Evolutionary conservation across 2,329 filamentous ascomycete species (phyloP).

Genomic region (Epichloe coenophiala): DNA sequence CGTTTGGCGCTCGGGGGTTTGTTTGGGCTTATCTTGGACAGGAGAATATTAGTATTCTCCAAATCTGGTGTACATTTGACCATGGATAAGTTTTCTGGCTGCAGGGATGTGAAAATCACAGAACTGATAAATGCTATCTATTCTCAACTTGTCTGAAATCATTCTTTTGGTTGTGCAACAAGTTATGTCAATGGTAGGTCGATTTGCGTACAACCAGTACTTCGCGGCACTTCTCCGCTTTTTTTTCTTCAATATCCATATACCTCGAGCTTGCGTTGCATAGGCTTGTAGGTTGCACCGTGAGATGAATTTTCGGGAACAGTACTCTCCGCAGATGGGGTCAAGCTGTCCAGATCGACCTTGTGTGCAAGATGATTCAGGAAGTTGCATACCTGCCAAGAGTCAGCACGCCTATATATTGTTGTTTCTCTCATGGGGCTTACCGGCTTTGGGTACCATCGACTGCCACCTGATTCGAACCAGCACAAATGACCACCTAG

Average conservation of each 20-base stretch:
- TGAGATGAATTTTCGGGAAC: slow-evolving; percentile 21
- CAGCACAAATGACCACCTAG: slow-evolving; percentile 85
- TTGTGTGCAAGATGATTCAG: slow-evolving; percentile 40
- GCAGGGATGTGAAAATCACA: too few species aligned
- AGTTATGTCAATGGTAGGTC: neutral
- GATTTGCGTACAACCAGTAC: neutral
- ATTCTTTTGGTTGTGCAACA: neutral
- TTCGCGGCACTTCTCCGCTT: neutral
- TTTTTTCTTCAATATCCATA: neutral
- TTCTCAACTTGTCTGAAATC: neutral
- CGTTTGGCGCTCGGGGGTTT: slow-evolving; percentile 26
- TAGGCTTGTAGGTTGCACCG: slow-evolving; percentile 48
- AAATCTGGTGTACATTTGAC: neutral
- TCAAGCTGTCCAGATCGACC: slow-evolving; percentile 47
- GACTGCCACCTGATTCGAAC: slow-evolving; percentile 70
- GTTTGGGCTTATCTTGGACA: slow-evolving; percentile 13
- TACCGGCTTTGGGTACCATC: slow-evolving; percentile 83
- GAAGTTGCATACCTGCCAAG: slow-evolving; percentile 35
- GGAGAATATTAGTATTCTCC: neutral
- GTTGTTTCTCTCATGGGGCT: slow-evolving; percentile 13
- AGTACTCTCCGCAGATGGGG: slow-evolving; percentile 19
- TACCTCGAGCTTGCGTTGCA: slow-evolving; percentile 45
- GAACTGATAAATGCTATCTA: neutral
- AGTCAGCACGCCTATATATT: neutral
- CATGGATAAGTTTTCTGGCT: neutral